A percentile compares a stretch with the other conserved stretches of the same genome.
Conservation (phyloP, 225 moss, liverwort and hornwort species). For the Bryum argenteum region DNA sequence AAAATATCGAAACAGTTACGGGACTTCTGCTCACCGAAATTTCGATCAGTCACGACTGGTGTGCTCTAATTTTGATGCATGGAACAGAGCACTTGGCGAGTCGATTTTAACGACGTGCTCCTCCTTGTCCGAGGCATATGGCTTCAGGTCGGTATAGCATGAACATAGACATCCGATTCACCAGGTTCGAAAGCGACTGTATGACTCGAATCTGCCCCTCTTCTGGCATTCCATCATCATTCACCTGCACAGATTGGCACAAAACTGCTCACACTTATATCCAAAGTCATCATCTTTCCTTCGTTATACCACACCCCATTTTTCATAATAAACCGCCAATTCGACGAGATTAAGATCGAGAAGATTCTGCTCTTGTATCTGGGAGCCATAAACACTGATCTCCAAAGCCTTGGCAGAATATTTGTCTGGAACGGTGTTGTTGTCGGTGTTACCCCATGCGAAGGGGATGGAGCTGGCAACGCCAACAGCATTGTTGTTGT, state of each 20-base stretch:
- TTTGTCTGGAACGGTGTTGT: constrained; percentile 29
- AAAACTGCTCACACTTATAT: neutral
- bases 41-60: neutral
- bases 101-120: constrained; percentile 71
- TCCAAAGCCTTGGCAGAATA: constrained; percentile 73
- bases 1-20: too few relatives aligned
- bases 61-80: constrained; percentile 21
- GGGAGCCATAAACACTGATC: constrained; percentile 67
- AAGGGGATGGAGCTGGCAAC: constrained; percentile 27
- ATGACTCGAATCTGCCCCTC: constrained; percentile 22
- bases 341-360: too few relatives aligned
- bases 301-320: too few relatives aligned
- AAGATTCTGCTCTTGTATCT: constrained; percentile 50
- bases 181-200: constrained; percentile 45
- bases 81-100: constrained; percentile 69
- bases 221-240: constrained; percentile 12
- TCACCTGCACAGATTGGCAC: constrained; percentile 38
- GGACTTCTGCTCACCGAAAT: too few relatives aligned
- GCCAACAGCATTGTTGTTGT: constrained; percentile 10
- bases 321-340: too few relatives aligned
- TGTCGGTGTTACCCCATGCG: constrained; percentile 23
- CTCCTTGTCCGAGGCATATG: constrained; percentile 53
- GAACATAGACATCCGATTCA: constrained; percentile 39
- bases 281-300: too few relatives aligned
- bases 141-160: constrained; percentile 30